Conservation (phyloP, 345 rosid species). For the Acer yangbiense region DNA sequence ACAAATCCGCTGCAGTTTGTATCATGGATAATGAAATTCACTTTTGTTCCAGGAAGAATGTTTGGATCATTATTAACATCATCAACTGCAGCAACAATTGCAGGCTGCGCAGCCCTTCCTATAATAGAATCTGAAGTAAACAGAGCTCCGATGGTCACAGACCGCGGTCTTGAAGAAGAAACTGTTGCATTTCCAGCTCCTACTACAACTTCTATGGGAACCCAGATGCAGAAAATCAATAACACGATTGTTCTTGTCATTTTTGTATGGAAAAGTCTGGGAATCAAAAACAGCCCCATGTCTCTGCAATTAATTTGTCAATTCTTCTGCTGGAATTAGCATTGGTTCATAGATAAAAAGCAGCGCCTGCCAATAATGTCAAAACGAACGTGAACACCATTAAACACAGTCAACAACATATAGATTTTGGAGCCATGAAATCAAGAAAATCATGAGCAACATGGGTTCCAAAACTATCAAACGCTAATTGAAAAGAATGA, state of each 20-base stretch:
- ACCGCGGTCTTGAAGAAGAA: constrained; percentile 46
- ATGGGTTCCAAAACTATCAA: background rate
- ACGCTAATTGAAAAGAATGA: background rate
- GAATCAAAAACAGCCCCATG: constrained; percentile 39
- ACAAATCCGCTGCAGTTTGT: constrained; percentile 87
- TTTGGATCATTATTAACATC: constrained; percentile 69
- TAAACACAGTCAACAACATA: constrained; percentile 5
- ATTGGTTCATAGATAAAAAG: constrained; percentile 7
- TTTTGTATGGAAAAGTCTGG: constrained; percentile 11
- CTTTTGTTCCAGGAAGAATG: constrained; percentile 51
- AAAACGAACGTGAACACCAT: constrained; percentile 21
- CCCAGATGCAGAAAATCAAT: constrained; percentile 40
- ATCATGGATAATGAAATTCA: constrained; percentile 51
- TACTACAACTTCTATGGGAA: constrained; percentile 37
- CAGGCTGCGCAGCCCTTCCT: constrained; percentile 70
- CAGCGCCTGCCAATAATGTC: constrained; percentile 23
- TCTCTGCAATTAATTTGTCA: constrained; percentile 18
- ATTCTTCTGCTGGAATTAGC: constrained; percentile 25
- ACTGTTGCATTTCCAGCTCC: constrained; percentile 41
- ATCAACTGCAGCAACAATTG: constrained; percentile 61
- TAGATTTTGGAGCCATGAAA: background rate
- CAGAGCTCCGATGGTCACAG: constrained; percentile 68
- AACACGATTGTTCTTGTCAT: constrained; percentile 31
- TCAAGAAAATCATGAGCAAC: constrained; percentile 11
- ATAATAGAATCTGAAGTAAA: constrained; percentile 73